Conservation (phyloP, 306 rosid species). For the Pterocarpus santalinus region DNA sequence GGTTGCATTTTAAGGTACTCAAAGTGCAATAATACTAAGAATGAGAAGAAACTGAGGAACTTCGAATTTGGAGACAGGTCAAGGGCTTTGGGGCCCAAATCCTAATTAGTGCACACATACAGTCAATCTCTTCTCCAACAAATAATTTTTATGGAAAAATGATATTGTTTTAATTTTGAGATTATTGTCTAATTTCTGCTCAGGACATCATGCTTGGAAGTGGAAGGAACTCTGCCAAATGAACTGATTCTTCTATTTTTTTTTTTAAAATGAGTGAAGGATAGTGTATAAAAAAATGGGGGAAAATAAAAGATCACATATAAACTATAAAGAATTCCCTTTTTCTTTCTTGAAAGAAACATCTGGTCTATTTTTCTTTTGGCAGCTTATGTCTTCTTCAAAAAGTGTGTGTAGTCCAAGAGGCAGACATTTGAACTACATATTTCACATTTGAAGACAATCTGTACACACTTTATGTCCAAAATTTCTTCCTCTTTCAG, state of each 20-base stretch:
- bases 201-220: no score
- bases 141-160: not conserved
- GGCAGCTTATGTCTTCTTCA: slow-evolving; percentile 37
- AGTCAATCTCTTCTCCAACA: slow-evolving; percentile 7
- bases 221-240: no score
- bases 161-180: not conserved
- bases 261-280: not conserved
- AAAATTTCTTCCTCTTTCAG: slow-evolving; percentile 35
- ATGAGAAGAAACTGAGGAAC: slow-evolving; percentile 45
- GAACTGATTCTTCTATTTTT: no score
- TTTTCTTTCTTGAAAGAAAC: slow-evolving; percentile 1
- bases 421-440: slow-evolving; percentile 48
- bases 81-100: slow-evolving; percentile 41
- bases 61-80: slow-evolving; percentile 44
- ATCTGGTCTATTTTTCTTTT: slow-evolving; percentile 24
- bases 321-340: not conserved
- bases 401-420: slow-evolving; percentile 44
- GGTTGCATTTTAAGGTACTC: slow-evolving; percentile 16
- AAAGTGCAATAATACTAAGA: slow-evolving; percentile 34
- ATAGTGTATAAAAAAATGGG: not conserved
- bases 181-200: not conserved
- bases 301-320: not conserved
- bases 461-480: slow-evolving; percentile 42
- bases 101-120: not conserved
- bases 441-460: slow-evolving; percentile 53